Evolutionary conservation across 1,284 basidiomycete species (phyloP).

Genomic region (Phenoliferia sp.): DNA sequence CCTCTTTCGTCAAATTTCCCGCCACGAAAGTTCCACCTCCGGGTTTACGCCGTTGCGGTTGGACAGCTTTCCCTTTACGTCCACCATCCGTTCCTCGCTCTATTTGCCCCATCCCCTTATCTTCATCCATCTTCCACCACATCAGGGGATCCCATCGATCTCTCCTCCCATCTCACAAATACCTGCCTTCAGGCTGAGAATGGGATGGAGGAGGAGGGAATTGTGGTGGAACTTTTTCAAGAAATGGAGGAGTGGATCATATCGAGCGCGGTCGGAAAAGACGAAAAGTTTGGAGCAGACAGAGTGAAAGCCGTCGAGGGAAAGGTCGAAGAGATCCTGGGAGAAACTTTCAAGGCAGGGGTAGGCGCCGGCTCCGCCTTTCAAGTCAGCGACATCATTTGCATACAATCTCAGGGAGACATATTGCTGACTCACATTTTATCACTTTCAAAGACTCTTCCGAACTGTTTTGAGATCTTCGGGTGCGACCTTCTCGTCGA

Average conservation of each 20-base stretch:
- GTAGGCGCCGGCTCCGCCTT: neutral
- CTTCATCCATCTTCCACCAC: slow-evolving; percentile 39
- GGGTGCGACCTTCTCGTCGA: slow-evolving; percentile 83
- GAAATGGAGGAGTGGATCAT: slow-evolving; percentile 15
- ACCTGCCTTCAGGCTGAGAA: slow-evolving; percentile 72
- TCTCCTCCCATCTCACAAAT: slow-evolving; percentile 86
- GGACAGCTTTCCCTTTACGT: slow-evolving; percentile 42
- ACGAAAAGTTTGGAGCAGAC: slow-evolving; percentile 41
- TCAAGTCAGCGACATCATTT: slow-evolving; percentile 50
- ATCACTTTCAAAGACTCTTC: slow-evolving; percentile 64
- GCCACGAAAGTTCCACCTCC: slow-evolving; percentile 74
- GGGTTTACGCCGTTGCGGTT: slow-evolving; percentile 82
- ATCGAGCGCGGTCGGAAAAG: slow-evolving; percentile 10
- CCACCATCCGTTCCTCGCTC: slow-evolving; percentile 27
- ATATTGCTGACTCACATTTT: slow-evolving; percentile 58
- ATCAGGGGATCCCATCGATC: slow-evolving; percentile 46
- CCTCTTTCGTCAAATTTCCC: slow-evolving; percentile 38
- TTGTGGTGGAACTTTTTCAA: slow-evolving; percentile 33
- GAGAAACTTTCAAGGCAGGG: slow-evolving; percentile 64
- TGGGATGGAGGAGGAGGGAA: slow-evolving; percentile 9
- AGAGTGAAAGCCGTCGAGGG: slow-evolving; percentile 52
- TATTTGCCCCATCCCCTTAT: slow-evolving; percentile 25
- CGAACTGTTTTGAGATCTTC: slow-evolving; percentile 93
- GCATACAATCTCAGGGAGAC: slow-evolving; percentile 24
- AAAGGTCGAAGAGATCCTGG: slow-evolving; percentile 63